phyloP scores from a whole-genome alignment of 2,329 filamentous ascomycete species.

The Chaetomiaceae sp. region DNA sequence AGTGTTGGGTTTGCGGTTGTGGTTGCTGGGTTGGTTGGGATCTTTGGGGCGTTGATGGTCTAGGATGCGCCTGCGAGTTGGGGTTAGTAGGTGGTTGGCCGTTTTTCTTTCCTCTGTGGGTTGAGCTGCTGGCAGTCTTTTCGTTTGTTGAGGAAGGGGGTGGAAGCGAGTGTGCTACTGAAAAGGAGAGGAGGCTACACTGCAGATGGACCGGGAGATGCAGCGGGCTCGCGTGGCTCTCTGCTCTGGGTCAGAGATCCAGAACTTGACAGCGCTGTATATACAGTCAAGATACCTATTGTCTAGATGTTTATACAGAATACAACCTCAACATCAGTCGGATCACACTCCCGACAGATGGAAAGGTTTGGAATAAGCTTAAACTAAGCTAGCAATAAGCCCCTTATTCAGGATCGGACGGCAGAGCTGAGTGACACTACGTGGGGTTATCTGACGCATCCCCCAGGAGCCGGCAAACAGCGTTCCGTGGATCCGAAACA shows the following conservation, averaged over 20 bases:
- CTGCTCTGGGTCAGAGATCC: not conserved
- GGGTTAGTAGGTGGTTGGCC: not conserved
- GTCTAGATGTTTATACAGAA: not conserved
- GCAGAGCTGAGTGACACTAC: too few relatives aligned
- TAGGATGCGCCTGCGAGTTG: not conserved
- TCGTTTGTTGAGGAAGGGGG: not conserved
- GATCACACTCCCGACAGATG: too few relatives aligned
- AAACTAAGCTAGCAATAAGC: too few relatives aligned
- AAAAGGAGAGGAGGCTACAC: not conserved
- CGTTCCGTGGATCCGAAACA: slow-evolving; percentile 1
- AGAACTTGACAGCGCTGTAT: not conserved
- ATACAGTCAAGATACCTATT: not conserved
- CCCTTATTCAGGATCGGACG: too few relatives aligned
- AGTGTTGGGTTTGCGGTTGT: not conserved
- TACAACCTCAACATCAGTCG: too few relatives aligned
- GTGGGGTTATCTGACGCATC: too few relatives aligned
- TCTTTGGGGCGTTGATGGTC: not conserved
- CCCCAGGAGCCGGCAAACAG: too few relatives aligned
- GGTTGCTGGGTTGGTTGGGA: not conserved
- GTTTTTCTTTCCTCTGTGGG: not conserved
- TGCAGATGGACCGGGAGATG: too few relatives aligned
- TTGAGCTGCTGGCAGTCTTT: not conserved
- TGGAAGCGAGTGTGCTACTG: not conserved
- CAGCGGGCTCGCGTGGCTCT: too few relatives aligned
- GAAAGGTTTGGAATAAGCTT: too few relatives aligned